phyloP scores from a whole-genome alignment of 805 yeast genomes.

The Wickerhamomyces alni region DNA sequence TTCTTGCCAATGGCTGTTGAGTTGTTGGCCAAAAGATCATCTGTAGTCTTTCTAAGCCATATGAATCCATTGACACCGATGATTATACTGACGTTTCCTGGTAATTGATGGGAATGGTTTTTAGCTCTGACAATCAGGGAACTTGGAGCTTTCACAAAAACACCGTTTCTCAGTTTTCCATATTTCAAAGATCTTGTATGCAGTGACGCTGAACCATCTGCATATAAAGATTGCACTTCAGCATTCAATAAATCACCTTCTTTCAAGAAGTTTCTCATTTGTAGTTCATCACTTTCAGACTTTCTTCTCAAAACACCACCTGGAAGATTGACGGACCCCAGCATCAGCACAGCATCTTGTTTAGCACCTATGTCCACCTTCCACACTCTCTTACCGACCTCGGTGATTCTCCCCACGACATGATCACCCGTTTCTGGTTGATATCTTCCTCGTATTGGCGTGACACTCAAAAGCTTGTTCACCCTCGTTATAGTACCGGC shows the following conservation, averaged over 20 bases:
- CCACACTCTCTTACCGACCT: conserved; percentile 93
- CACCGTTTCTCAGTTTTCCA: conserved; percentile 92
- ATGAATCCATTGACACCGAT: conserved; percentile 93
- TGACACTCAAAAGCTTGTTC: conserved; percentile 78
- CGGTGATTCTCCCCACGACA: conserved; percentile 87
- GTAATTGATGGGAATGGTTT: conserved; percentile 81
- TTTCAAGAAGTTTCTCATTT: conserved; percentile 88
- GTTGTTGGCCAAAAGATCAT: conserved; percentile 24
- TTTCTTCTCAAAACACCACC: conserved; percentile 95
- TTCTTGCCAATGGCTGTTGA: conserved; percentile 25
- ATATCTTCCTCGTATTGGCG: conserved; percentile 82
- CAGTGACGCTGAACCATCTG: conserved; percentile 87
- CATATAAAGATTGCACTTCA: conserved; percentile 85
- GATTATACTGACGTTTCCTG: conserved; percentile 88
- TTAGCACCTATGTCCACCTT: conserved; percentile 94
- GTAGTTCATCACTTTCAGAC: conserved; percentile 90
- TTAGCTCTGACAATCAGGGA: conserved; percentile 79
- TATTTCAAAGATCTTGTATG: conserved; percentile 95
- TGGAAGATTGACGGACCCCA: conserved; percentile 94
- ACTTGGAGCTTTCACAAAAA: conserved; percentile 74
- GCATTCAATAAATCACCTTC: conserved; percentile 96
- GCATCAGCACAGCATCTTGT: conserved; percentile 85
- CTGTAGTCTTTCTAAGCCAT: conserved; percentile 76
- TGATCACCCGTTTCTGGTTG: conserved; percentile 96
- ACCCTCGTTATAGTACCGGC: conserved; percentile 88